phyloP scores from a whole-genome alignment of 768 basidiomycete species.

The Phaffia tasmanica region DNA sequence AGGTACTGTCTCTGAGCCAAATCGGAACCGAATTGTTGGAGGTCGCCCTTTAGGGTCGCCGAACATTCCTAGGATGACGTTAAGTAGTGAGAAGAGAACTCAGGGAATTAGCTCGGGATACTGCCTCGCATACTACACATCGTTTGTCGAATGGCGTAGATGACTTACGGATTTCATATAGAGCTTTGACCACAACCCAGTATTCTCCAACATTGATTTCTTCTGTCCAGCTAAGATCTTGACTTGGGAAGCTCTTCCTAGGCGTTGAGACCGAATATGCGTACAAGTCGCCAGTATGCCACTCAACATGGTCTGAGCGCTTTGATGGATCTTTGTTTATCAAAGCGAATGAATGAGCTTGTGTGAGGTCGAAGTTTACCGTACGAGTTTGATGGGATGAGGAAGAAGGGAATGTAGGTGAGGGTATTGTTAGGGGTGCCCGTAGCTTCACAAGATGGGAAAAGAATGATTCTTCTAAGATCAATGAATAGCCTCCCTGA shows the following conservation, averaged over 20 bases:
- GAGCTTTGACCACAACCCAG: slow-evolving; percentile 61
- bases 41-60: slow-evolving; percentile 31
- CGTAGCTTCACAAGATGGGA: slow-evolving; percentile 57
- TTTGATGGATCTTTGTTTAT: slow-evolving; percentile 40
- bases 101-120: slow-evolving; percentile 29
- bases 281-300: slow-evolving; percentile 86
- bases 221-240: slow-evolving; percentile 45
- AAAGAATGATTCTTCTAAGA: too few species aligned
- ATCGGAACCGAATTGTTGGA: slow-evolving; percentile 51
- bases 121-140: slow-evolving; percentile 65
- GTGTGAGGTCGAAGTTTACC: slow-evolving; percentile 52
- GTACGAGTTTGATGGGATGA: slow-evolving; percentile 44
- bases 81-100: neutral
- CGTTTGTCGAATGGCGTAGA: slow-evolving; percentile 31
- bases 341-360: slow-evolving; percentile 66
- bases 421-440: slow-evolving; percentile 50
- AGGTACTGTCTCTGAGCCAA: slow-evolving; percentile 45
- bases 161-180: slow-evolving; percentile 60
- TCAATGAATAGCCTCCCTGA: too few species aligned
- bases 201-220: slow-evolving; percentile 50
- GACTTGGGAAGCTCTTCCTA: slow-evolving; percentile 43
- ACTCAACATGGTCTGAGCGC: slow-evolving; percentile 42
- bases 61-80: slow-evolving; percentile 13
- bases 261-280: slow-evolving; percentile 42
- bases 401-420: neutral